Conservation (phyloP, 768 basidiomycete genomes). For the Termitomyces sp. region DNA sequence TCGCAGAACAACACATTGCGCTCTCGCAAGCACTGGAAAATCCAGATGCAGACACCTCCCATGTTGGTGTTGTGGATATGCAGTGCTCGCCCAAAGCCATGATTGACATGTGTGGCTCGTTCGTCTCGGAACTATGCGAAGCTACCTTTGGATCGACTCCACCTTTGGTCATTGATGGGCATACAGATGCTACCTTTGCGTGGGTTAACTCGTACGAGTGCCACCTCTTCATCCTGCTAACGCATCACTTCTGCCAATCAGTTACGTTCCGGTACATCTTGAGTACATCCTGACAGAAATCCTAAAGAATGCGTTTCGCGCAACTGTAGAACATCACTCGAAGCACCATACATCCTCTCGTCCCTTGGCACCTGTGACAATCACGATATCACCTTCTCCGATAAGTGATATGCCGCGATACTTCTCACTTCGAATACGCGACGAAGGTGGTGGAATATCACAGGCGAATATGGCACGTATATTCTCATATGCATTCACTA, state of each 20-base stretch:
- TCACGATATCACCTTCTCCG: constrained; percentile 65
- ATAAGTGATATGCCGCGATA: constrained; percentile 35
- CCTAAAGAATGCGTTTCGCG: constrained; percentile 88
- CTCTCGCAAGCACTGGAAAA: constrained; percentile 65
- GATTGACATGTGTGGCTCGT: constrained; percentile 79
- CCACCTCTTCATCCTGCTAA: constrained; percentile 2
- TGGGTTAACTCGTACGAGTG: constrained; percentile 36
- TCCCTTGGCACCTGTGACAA: constrained; percentile 56
- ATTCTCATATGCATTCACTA: constrained; percentile 92
- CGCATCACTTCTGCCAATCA: neutral
- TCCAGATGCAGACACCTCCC: constrained; percentile 31
- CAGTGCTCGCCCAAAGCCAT: constrained; percentile 68
- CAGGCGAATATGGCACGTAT: constrained; percentile 72
- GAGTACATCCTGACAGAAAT: constrained; percentile 92
- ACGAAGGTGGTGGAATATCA: constrained; percentile 84
- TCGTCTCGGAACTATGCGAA: constrained; percentile 80
- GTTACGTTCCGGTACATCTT: constrained; percentile 86
- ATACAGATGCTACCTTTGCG: constrained; percentile 72
- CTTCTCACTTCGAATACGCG: constrained; percentile 77
- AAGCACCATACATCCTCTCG: constrained; percentile 34
- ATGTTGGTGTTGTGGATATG: constrained; percentile 74
- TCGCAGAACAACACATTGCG: constrained; percentile 90
- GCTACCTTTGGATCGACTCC: constrained; percentile 78
- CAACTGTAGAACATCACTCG: constrained; percentile 75
- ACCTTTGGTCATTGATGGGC: constrained; percentile 65